These are phyloP conservation scores for Ogataea methylovora DNA, from an alignment of 805 yeast genomes.

Conservation along the genomic window DNA sequence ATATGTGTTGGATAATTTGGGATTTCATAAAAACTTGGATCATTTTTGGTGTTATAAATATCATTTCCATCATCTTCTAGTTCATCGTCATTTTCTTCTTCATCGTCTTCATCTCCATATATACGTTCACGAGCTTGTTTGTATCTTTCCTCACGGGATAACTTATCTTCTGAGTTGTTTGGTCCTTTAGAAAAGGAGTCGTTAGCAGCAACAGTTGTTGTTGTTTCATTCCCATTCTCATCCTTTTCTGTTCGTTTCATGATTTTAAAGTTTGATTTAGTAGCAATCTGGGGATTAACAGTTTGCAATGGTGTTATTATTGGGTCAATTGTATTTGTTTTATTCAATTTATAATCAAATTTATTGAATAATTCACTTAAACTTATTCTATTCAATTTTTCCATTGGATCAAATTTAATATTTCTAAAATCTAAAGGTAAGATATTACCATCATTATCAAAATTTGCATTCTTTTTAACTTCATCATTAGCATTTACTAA, in stretches of 20 bases:
- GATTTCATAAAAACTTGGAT: no score
- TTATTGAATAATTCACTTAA: conserved; percentile 16
- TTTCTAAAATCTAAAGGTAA: conserved; percentile 23
- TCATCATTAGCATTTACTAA: conserved; percentile 27
- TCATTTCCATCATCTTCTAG: conserved; percentile 13
- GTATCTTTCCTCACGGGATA: conserved; percentile 36
- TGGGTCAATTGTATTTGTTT: not conserved
- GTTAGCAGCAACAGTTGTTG: conserved; percentile 1
- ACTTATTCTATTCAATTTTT: conserved; percentile 23
- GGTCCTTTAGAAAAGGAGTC: conserved; percentile 1
- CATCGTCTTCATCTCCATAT: conserved; percentile 19
- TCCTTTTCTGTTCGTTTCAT: conserved; percentile 8
- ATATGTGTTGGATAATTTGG: no score
- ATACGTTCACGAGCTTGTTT: conserved; percentile 31
- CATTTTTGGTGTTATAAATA: conserved; percentile 3
- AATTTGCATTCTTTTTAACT: conserved; percentile 21
- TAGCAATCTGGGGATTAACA: not conserved
- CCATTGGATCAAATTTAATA: conserved; percentile 22
- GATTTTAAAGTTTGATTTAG: conserved; percentile 8
- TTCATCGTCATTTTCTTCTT: conserved; percentile 19
- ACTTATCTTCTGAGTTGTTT: conserved; percentile 16
- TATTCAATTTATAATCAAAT: not conserved
- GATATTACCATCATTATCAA: conserved; percentile 25
- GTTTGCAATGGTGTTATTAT: not conserved
- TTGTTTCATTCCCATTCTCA: conserved; percentile 4